Percentiles rank a stretch among this genome's conserved stretches.
Evolutionary conservation across 2,329 filamentous ascomycete species (phyloP).

Genomic region (Fusarium ambrosium): DNA sequence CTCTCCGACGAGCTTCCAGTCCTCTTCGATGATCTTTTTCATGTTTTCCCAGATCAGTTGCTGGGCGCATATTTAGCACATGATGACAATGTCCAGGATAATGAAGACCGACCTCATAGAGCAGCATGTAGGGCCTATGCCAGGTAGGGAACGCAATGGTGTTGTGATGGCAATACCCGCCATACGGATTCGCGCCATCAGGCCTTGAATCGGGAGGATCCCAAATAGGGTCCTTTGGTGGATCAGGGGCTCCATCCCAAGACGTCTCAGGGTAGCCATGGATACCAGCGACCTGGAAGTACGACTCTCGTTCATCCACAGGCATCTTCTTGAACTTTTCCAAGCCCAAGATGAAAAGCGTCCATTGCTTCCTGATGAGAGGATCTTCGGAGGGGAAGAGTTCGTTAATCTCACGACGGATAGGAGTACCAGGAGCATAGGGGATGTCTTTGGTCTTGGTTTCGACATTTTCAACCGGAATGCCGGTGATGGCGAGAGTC

Average conservation of each 20-base stretch:
- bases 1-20: neutral
- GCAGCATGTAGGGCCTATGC: conserved; percentile 75
- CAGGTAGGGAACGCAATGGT: conserved; percentile 73
- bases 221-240: neutral
- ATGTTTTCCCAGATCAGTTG: conserved; percentile 27
- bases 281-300: conserved; percentile 8
- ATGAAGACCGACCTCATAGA: conserved; percentile 65
- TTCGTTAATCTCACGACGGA: conserved; percentile 7
- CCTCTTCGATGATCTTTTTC: neutral
- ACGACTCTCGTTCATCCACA: neutral
- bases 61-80: neutral
- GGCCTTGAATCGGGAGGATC: neutral
- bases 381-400: conserved; percentile 3
- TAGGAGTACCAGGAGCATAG: neutral
- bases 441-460: conserved; percentile 1
- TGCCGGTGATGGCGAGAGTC: conserved; percentile 18
- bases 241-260: neutral
- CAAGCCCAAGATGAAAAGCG: conserved; percentile 13
- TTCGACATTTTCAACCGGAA: neutral
- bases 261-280: neutral
- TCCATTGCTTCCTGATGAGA: conserved; percentile 10
- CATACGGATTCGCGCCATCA: conserved; percentile 36
- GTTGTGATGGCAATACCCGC: conserved; percentile 72
- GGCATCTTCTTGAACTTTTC: conserved; percentile 14
- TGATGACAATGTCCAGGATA: neutral